These are phyloP conservation scores for Teratosphaeria nubilosa DNA, from an alignment of 2,329 filamentous ascomycete species.

Conservation along the genomic window DNA sequence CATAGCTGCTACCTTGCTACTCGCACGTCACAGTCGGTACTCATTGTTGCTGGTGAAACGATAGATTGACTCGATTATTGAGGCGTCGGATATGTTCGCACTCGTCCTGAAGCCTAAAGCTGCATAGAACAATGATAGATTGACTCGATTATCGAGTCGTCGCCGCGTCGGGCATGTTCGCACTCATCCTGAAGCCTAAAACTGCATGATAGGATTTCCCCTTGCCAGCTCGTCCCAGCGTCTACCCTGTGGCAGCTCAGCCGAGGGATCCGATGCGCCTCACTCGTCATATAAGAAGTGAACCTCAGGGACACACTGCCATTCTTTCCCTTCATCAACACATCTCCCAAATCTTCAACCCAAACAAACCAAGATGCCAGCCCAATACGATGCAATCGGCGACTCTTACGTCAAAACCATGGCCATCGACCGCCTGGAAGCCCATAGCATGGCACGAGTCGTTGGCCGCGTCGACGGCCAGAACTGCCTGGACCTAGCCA, in stretches of 20 bases:
- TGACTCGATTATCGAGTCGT: no score
- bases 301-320: background rate
- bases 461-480: conserved; percentile 5
- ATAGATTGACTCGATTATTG: no score
- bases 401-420: background rate
- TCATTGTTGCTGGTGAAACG: no score
- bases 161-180: no score
- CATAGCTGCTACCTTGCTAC: no score
- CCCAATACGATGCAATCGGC: conserved; percentile 2
- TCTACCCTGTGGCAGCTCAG: background rate
- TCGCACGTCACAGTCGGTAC: no score
- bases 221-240: background rate
- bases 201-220: no score
- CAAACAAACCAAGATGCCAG: background rate
- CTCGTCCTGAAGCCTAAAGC: no score
- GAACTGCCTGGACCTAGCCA: conserved; percentile 9
- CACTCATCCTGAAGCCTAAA: no score
- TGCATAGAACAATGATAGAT: no score
- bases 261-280: background rate
- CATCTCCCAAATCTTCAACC: background rate
- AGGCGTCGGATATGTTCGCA: no score
- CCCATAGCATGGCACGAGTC: conserved; percentile 1
- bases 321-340: no score
- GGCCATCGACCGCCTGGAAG: conserved; percentile 1
- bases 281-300: background rate